phyloP scores from a whole-genome alignment of 2,329 filamentous ascomycete species.

The Arthroderma sp. region DNA sequence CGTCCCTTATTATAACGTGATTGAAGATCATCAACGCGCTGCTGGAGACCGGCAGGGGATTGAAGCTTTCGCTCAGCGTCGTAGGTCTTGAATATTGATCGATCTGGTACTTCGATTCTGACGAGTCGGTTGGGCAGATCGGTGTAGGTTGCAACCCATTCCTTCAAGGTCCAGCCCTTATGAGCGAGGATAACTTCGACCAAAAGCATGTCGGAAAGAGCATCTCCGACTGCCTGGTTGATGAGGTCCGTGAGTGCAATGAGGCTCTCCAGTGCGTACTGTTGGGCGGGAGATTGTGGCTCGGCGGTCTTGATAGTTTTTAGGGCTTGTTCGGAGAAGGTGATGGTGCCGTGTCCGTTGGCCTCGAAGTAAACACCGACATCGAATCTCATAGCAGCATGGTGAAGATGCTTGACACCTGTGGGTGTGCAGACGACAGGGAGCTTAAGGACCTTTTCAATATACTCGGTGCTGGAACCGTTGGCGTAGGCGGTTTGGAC shows the following conservation, averaged over 20 bases:
- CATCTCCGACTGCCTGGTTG: conserved; percentile 96
- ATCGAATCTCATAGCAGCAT: conserved; percentile 89
- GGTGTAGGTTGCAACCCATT: conserved; percentile 87
- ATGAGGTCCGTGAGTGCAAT: conserved; percentile 77
- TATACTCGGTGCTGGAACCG: conserved; percentile 83
- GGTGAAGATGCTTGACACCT: conserved; percentile 94
- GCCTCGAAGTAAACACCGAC: conserved; percentile 98
- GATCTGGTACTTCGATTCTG: conserved; percentile 77
- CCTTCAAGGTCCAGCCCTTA: conserved; percentile 78
- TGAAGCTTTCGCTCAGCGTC: conserved; percentile 84
- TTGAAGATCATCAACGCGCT: conserved; percentile 74
- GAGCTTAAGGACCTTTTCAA: conserved; percentile 74
- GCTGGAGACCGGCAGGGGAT: conserved; percentile 65
- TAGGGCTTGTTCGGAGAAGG: conserved; percentile 78
- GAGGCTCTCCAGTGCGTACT: conserved; percentile 75
- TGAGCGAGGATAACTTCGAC: conserved; percentile 93
- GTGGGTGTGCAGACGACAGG: conserved; percentile 89
- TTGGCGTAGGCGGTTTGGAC: conserved; percentile 98
- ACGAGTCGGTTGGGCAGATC: conserved; percentile 94
- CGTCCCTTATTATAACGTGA: conserved; percentile 83
- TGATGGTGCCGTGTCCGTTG: conserved; percentile 91
- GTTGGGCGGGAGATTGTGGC: conserved; percentile 83
- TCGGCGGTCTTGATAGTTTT: conserved; percentile 65
- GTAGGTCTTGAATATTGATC: conserved; percentile 78
- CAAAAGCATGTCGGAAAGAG: conserved; percentile 87